Evolutionary conservation across 2,329 filamentous ascomycete species (phyloP).

Genomic region (Alternaria sp.): DNA sequence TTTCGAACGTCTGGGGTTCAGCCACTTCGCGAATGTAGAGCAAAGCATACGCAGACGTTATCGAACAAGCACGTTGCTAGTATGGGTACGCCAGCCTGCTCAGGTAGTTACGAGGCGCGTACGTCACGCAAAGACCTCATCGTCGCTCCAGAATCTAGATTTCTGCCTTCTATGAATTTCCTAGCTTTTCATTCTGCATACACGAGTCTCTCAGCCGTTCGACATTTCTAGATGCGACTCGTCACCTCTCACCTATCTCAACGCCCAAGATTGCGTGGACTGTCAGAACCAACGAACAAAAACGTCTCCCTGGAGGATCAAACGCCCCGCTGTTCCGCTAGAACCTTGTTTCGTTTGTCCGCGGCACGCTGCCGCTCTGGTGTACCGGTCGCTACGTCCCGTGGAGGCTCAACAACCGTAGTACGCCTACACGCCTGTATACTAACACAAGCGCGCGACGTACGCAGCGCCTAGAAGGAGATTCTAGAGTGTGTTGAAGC

Average conservation of each 20-base stretch:
- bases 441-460: neutral
- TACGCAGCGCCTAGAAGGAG: neutral
- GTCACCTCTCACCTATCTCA: neutral
- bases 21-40: neutral
- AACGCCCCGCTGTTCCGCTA: neutral
- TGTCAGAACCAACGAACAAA: neutral
- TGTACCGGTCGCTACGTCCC: neutral
- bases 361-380: conserved; percentile 1
- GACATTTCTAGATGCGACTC: neutral
- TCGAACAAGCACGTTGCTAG: neutral
- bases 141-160: neutral
- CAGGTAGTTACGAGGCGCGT: neutral
- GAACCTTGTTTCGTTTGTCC: neutral
- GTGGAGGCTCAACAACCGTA: neutral
- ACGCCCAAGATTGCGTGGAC: neutral
- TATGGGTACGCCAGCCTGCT: neutral
- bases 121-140: neutral
- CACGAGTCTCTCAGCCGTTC: neutral
- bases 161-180: neutral
- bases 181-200: neutral
- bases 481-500: neutral
- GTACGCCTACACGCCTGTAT: neutral
- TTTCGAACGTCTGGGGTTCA: too few relatives aligned
- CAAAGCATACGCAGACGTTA: neutral
- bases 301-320: neutral